Base-by-base conservation (phyloP, 2,329 filamentous ascomycete species). In the Fusarium chuoi region DNA sequence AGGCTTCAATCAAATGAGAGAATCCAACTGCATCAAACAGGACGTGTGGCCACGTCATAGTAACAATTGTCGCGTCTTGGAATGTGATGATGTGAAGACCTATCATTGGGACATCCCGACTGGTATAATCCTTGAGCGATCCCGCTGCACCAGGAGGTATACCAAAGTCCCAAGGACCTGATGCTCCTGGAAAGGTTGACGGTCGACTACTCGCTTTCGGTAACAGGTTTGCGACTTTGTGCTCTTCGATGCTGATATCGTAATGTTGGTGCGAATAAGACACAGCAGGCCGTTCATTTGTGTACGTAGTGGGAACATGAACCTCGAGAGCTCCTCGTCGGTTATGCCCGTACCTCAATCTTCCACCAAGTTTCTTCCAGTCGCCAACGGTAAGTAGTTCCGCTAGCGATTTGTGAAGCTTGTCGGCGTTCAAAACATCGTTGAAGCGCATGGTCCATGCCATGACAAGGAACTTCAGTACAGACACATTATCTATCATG, bases 151-250 rank as follows among this genome's bases (percentile, higher is more conserved):
- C 22, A 0, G 44, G 30, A 6, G 24, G 33, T 24, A 62, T 4
- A 1, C 13, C 30, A 11, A 36, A 42, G 6, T 36, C 17, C 2
- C 8, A 1, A 30, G 30, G 9, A 17, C 12, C 22, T 3, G 22
- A 33, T 26, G 35, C 33, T 0, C 26, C 30, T 22, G 30, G 28
- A 7, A 12, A 33, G 24, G 14, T 20, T 2, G 38, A 44, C 1
- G 62, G 18, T 12, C 5, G 33, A 10, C 1, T 6, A 14, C 22
- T 12, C 6, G 44, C 13, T 26, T 51, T 38, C 0, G 20, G 38
- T 0, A 49, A 18, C 2, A 49, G 5, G 0, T 13, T 38, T 0
- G 22, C 2, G 0, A 3, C 1, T 3, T 10, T 26, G 0, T 62
- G 56, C 6, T 51, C 45, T 3, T 38, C 22, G 3, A 64, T 62